Evolutionary conservation across 257 asterid genomes (phyloP).

Genomic region (Solanum arcanum): DNA sequence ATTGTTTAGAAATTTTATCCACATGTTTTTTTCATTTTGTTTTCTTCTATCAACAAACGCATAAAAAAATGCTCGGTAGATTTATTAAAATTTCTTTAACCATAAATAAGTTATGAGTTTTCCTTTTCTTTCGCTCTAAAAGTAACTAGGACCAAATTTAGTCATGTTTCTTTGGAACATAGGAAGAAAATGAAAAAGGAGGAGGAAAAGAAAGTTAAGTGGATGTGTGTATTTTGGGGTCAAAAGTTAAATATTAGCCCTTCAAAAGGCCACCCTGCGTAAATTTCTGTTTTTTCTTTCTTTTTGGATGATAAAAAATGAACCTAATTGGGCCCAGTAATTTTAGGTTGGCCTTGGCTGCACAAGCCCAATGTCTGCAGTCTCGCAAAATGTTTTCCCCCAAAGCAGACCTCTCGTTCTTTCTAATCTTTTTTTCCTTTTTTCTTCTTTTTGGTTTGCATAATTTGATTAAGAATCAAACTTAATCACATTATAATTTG

Average conservation of each 20-base stretch:
- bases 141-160: not conserved
- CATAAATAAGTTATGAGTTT: no score
- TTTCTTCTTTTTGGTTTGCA: not conserved
- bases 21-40: not conserved
- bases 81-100: not conserved
- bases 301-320: not conserved
- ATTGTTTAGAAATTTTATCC: not conserved
- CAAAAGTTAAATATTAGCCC: not conserved
- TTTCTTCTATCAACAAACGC: not conserved
- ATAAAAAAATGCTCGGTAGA: not conserved
- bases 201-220: not conserved
- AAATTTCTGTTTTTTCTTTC: not conserved
- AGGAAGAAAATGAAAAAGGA: not conserved
- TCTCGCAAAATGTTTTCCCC: not conserved
- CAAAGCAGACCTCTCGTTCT: not conserved
- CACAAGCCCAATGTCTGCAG: not conserved
- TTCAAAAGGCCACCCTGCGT: not conserved
- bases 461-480: not conserved
- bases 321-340: not conserved
- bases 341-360: not conserved
- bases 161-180: not conserved
- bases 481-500: not conserved
- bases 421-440: not conserved
- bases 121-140: not conserved
- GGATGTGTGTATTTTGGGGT: not conserved